Base-by-base conservation (phyloP, 257 asterid genomes). In the Salvia splendens region DNA sequence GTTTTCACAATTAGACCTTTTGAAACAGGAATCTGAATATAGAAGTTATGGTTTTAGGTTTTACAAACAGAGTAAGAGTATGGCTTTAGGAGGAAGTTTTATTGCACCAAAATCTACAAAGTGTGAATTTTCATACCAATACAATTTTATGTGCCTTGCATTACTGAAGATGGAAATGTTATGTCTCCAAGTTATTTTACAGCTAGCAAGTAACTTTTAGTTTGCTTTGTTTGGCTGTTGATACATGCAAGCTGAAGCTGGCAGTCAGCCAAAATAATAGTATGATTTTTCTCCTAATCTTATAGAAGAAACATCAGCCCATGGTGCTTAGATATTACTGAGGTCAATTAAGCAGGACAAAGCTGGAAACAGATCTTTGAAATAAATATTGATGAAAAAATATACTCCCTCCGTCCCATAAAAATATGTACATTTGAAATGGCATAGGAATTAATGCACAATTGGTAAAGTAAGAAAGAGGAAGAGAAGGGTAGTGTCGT, bases 191-290 rank as follows among this genome's bases (percentile, higher is more conserved):
- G 43, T 55, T 38, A 38, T 38, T 53, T 17, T 14, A 56, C 16
- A 60, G 33, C 56, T 52, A 53, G 65, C 47, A 51, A 61, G 12
- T 45, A 62, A 45, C 20, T 45, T 50, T 45, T 30, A 30, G 30
- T 24, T 24, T 24, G 30, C 30, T 24, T 24, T 12, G 6, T 46
- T 47, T n/a, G 8, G 9, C 32, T 49, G 33, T 49, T 68, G 12
- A 56, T 12, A 46, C 46, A 36, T 30, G 42, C 38, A 66, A 68
- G 76, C 67, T 30, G 8, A 66, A 68, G 76, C 67, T 30, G 8
- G 52, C 59, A 32, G 57, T 35, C 73, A 60, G 52, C 73, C 36
- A 5, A 62, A 14, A 70, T 20, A 2, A 49, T 32, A 7, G 46
- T 43, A 65, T 30, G 42, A 6, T 6, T 35, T n/a, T 35, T 54